Evolutionary conservation across 495 filamentous ascomycete species (phyloP), one percentile per base, ranked within the genome.

Genomic region (Recurvomyces mirabilis): DNA sequence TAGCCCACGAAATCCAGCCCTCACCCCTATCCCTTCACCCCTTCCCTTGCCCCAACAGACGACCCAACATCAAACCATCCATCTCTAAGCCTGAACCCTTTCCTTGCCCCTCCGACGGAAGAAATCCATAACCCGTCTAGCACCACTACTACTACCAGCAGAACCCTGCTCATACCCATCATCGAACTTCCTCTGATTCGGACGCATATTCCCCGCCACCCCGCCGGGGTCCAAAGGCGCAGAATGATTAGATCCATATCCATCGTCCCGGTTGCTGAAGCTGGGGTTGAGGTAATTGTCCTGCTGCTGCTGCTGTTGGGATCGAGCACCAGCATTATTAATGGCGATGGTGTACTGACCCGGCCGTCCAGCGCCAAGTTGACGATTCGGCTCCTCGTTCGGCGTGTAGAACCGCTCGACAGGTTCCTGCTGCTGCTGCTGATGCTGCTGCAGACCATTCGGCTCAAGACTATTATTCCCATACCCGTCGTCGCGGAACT

Each of bases 111-210:
- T 73, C 58, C 88, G 69, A 55, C 91, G 74, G 68, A 98, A 98
- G 63, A 94, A 91, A 64, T 95, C 91, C 91, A 98, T 98, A 36
- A 98, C 91, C 55, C 83, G 80, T 52, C 84, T 78, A 14, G 88
- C 86, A 13, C 86, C 81, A 25, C 86, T 84, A 43, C 76, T 84
- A 56, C 81, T 91, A 23, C 89, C 91, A 3, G 76, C 79, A 60
- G 87, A 78, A 42, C 81, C 78, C 38, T 78, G 75, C 53, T 94
- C 87, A 56, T 88, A 94, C n/a, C 84, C 86, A 52, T 95, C 86
- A 2, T 73, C 78, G 52, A 98, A 93, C 46, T 85, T 87, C 52
- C 80, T 71, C 47, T 84, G 41, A 43, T 49, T 55, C 41, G 55
- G 60, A 33, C 51, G 64, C 5, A 53, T 50, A 46, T 46, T 29